Percentiles rank a stretch among this genome's conserved stretches.
Conservation (phyloP, 768 basidiomycete genomes). For the Cubamyces lactineus region DNA sequence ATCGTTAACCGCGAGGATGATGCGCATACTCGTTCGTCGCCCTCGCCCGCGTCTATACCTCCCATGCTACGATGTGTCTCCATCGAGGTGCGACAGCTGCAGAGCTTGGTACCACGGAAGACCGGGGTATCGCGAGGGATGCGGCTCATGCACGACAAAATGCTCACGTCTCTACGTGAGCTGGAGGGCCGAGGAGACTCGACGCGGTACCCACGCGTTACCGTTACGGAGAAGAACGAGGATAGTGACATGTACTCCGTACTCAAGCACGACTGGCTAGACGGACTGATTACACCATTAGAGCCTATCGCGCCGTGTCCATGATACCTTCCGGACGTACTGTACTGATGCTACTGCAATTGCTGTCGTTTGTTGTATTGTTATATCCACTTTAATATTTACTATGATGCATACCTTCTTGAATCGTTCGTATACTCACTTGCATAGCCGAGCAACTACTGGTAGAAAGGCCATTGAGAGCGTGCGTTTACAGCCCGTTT, state of each 20-base stretch:
- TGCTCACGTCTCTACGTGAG: slow-evolving; percentile 15
- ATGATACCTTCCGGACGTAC: no score
- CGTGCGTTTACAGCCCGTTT: no score
- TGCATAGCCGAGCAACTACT: no score
- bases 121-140: slow-evolving; percentile 3
- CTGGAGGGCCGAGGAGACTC: neutral
- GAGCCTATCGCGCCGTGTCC: no score
- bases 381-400: no score
- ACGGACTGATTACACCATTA: neutral
- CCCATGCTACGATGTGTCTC: slow-evolving; percentile 3
- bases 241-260: neutral
- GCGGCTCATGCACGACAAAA: slow-evolving; percentile 18
- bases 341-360: no score
- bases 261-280: neutral
- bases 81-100: slow-evolving; percentile 12
- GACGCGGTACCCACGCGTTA: neutral
- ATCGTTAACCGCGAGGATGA: slow-evolving; percentile 16
- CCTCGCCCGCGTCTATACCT: slow-evolving; percentile 7
- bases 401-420: no score
- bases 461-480: no score
- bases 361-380: no score
- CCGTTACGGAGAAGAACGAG: neutral
- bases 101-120: neutral
- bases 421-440: no score
- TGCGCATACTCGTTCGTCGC: neutral